These are phyloP conservation scores for Taphrina betulina DNA, from an alignment of 1,139 yeast genomes.

Conservation along the genomic window DNA sequence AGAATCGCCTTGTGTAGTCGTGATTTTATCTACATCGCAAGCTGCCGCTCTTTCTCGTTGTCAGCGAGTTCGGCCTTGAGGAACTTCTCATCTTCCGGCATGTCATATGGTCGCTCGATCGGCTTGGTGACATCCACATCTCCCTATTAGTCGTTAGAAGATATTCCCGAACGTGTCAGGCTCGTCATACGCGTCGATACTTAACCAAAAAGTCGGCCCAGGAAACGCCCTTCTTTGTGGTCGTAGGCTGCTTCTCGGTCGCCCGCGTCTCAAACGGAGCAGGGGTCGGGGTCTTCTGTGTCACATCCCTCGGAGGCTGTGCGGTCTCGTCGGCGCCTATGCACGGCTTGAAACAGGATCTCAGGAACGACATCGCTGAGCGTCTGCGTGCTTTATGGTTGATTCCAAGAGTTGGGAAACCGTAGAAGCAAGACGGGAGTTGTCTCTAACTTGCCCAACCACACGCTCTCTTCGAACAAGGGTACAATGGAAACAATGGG, in stretches of 20 bases:
- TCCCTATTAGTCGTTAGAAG: slow-evolving; percentile 5
- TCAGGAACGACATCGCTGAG: slow-evolving; percentile 23
- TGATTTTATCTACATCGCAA: slow-evolving; percentile 1
- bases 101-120: slow-evolving; percentile 17
- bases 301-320: slow-evolving; percentile 22
- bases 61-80: slow-evolving; percentile 18
- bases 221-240: slow-evolving; percentile 9
- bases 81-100: slow-evolving; percentile 33
- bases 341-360: slow-evolving; percentile 28
- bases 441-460: too few species aligned
- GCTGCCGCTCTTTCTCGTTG: slow-evolving; percentile 25
- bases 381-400: too few species aligned
- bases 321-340: slow-evolving; percentile 9
- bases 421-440: too few species aligned
- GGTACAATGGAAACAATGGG: too few species aligned
- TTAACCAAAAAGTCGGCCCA: slow-evolving; percentile 24
- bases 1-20: not conserved
- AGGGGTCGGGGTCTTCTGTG: slow-evolving; percentile 19
- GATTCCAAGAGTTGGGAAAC: too few species aligned
- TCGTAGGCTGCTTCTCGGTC: not conserved
- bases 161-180: not conserved
- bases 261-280: not conserved
- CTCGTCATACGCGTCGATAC: slow-evolving; percentile 21
- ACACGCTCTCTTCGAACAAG: too few species aligned
- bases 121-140: slow-evolving; percentile 6